Conservation (phyloP, 2,329 filamentous ascomycete genomes). For the Rhynchosporium graminicola region DNA sequence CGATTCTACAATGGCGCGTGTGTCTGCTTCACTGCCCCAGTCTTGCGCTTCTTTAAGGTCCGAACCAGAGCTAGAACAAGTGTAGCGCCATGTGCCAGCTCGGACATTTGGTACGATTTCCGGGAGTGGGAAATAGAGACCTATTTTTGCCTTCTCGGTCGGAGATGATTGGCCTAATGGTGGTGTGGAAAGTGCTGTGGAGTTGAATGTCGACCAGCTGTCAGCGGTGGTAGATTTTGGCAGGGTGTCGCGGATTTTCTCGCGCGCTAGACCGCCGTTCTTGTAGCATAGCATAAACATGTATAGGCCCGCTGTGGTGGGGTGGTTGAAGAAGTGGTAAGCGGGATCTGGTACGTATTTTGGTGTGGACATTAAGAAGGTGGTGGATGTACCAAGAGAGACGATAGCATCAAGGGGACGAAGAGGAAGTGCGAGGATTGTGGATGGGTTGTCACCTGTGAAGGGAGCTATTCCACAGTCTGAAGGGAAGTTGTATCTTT, state of each 20-base stretch:
- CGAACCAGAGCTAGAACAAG: slow-evolving; percentile 56
- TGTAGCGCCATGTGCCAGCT: slow-evolving; percentile 85
- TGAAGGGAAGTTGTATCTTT: slow-evolving; percentile 73
- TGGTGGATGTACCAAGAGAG: slow-evolving; percentile 91
- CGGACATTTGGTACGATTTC: slow-evolving; percentile 94
- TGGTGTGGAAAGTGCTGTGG: slow-evolving; percentile 65
- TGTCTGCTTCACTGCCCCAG: slow-evolving; percentile 69
- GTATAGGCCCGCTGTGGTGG: slow-evolving; percentile 84
- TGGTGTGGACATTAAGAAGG: slow-evolving; percentile 96
- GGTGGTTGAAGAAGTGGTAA: slow-evolving; percentile 98
- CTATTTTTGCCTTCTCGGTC: slow-evolving; percentile 71
- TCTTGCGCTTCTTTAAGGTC: slow-evolving; percentile 45
- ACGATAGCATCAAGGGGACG: slow-evolving; percentile 90
- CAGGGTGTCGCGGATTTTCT: slow-evolving; percentile 82
- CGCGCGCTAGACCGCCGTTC: slow-evolving; percentile 91
- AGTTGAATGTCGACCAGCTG: slow-evolving; percentile 81
- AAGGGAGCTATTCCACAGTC: slow-evolving; percentile 81
- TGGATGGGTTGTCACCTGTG: slow-evolving; percentile 94
- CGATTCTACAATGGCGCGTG: slow-evolving; percentile 88
- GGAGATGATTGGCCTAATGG: slow-evolving; percentile 63
- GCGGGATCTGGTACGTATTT: slow-evolving; percentile 84
- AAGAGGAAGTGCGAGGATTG: slow-evolving; percentile 87
- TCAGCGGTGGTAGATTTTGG: slow-evolving; percentile 55
- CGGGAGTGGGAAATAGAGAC: slow-evolving; percentile 91
- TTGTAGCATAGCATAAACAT: slow-evolving; percentile 99